Conservation (phyloP, 2,329 filamentous ascomycete species). For the Arthrobotrys sphaeroides region DNA sequence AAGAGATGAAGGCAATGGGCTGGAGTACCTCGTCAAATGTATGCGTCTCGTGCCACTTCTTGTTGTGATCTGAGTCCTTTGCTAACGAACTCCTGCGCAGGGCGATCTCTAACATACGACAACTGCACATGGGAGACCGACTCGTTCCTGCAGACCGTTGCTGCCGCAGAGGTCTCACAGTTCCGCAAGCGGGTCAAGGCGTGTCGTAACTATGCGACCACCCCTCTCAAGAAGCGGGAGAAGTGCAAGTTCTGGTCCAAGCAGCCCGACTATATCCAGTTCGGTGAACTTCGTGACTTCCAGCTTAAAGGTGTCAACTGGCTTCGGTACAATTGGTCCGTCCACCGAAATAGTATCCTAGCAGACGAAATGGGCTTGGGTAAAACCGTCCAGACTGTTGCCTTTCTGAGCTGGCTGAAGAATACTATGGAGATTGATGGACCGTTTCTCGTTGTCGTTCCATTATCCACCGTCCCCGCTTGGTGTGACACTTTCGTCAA, state of each 20-base stretch:
- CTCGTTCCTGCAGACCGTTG: slow-evolving; percentile 28
- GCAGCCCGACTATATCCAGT: slow-evolving; percentile 85
- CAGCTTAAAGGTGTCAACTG: slow-evolving; percentile 96
- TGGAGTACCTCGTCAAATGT: slow-evolving; percentile 95
- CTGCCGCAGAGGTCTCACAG: slow-evolving; percentile 31
- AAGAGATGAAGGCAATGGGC: slow-evolving; percentile 79
- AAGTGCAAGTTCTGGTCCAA: slow-evolving; percentile 58
- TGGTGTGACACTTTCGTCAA: slow-evolving; percentile 98
- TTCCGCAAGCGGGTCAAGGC: slow-evolving; percentile 42
- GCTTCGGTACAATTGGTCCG: slow-evolving; percentile 93
- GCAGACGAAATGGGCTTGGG: slow-evolving; percentile 99
- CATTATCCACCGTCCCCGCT: slow-evolving; percentile 93
- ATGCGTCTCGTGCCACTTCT: slow-evolving; percentile 56
- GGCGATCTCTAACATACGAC: slow-evolving; percentile 91
- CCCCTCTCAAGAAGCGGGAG: slow-evolving; percentile 33
- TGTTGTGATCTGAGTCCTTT: slow-evolving; percentile 56
- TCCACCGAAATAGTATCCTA: slow-evolving; percentile 92
- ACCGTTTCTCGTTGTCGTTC: slow-evolving; percentile 95
- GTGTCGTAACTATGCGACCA: slow-evolving; percentile 28
- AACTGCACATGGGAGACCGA: slow-evolving; percentile 79
- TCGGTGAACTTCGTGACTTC: slow-evolving; percentile 87
- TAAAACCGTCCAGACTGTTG: slow-evolving; percentile 96
- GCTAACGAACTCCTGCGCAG: slow-evolving; percentile 57
- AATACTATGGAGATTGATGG: slow-evolving; percentile 90
- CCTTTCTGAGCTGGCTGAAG: slow-evolving; percentile 93